phyloP scores from a whole-genome alignment of 2,329 filamentous ascomycete species.

The Neofusicoccum kwambonambiense region DNA sequence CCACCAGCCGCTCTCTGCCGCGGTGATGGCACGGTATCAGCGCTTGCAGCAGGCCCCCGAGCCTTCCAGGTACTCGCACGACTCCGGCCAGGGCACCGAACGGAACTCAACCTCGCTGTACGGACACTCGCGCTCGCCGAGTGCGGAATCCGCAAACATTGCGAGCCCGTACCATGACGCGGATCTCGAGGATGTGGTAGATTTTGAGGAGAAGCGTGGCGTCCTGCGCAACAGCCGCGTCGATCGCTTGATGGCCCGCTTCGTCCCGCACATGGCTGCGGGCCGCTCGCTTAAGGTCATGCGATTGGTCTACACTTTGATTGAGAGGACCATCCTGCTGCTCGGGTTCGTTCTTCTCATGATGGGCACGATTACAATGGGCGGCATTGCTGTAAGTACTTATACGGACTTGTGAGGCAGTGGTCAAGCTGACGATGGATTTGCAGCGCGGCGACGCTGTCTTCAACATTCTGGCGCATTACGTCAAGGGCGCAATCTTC shows the following conservation, averaged over 20 bases:
- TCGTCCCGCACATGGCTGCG: slow-evolving; percentile 57
- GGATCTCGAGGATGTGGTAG: slow-evolving; percentile 41
- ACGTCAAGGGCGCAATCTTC: slow-evolving; percentile 92
- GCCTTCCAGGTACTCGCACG: slow-evolving; percentile 41
- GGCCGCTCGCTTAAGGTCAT: slow-evolving; percentile 57
- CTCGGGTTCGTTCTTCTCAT: slow-evolving; percentile 72
- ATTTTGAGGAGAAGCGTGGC: slow-evolving; percentile 45
- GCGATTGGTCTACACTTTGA: slow-evolving; percentile 60
- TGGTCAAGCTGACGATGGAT: slow-evolving; percentile 17
- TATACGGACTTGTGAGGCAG: not conserved
- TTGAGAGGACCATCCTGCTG: slow-evolving; percentile 76
- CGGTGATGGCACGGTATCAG: slow-evolving; percentile 40
- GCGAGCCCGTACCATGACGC: slow-evolving; percentile 47
- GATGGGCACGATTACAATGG: slow-evolving; percentile 73
- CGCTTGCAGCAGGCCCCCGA: slow-evolving; percentile 32
- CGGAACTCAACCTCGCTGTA: slow-evolving; percentile 65
- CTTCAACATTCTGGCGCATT: slow-evolving; percentile 87
- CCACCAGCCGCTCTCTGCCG: slow-evolving; percentile 32
- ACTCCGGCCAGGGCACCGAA: slow-evolving; percentile 66
- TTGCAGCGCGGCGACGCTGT: slow-evolving; percentile 63
- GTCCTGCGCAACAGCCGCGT: slow-evolving; percentile 49
- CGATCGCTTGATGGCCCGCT: slow-evolving; percentile 53
- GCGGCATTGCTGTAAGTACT: slow-evolving; percentile 75
- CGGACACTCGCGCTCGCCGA: slow-evolving; percentile 64
- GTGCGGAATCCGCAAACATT: slow-evolving; percentile 48